Percentiles rank a stretch among this genome's conserved stretches.
Evolutionary conservation across 164 flowering plant species (phyloP).

Genomic region (Magnolia changhungtana): DNA sequence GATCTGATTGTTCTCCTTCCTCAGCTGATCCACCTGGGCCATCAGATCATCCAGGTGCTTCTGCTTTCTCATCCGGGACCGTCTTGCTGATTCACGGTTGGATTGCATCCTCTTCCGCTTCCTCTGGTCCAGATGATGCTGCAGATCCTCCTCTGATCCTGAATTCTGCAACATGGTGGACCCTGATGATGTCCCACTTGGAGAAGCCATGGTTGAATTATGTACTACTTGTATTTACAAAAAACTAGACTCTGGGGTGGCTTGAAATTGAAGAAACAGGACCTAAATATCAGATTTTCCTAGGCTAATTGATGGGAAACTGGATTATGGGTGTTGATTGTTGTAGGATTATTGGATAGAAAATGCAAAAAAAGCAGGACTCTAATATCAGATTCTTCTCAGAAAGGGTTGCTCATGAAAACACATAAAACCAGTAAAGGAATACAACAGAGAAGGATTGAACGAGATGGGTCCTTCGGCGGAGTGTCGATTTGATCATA

Average conservation of each 20-base stretch:
- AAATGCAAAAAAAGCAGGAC: slow-evolving; percentile 3
- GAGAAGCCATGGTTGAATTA: slow-evolving; percentile 30
- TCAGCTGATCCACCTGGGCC: slow-evolving; percentile 48
- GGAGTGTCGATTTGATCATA: slow-evolving; percentile 39
- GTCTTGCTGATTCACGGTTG: slow-evolving; percentile 87
- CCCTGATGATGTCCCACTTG: slow-evolving; percentile 52
- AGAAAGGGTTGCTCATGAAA: slow-evolving; percentile 50
- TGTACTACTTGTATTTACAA: neutral
- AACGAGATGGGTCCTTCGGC: slow-evolving; percentile 65
- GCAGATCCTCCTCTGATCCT: slow-evolving; percentile 42
- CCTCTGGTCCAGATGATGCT: slow-evolving; percentile 51
- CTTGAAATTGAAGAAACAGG: neutral
- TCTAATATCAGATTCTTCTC: neutral
- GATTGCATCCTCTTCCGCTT: slow-evolving; percentile 79
- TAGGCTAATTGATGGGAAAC: neutral
- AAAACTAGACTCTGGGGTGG: neutral
- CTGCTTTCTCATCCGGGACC: slow-evolving; percentile 83
- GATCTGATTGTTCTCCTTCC: slow-evolving; percentile 54
- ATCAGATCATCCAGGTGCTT: slow-evolving; percentile 73
- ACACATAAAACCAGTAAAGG: slow-evolving; percentile 93
- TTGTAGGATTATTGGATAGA: neutral
- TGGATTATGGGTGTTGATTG: slow-evolving; percentile 5
- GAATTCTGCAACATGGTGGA: slow-evolving; percentile 32
- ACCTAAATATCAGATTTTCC: slow-evolving; percentile 1
- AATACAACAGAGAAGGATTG: slow-evolving; percentile 90